Evolutionary conservation across 2,329 filamentous ascomycete genomes (phyloP).

Genomic region (Colletotrichum sp.): DNA sequence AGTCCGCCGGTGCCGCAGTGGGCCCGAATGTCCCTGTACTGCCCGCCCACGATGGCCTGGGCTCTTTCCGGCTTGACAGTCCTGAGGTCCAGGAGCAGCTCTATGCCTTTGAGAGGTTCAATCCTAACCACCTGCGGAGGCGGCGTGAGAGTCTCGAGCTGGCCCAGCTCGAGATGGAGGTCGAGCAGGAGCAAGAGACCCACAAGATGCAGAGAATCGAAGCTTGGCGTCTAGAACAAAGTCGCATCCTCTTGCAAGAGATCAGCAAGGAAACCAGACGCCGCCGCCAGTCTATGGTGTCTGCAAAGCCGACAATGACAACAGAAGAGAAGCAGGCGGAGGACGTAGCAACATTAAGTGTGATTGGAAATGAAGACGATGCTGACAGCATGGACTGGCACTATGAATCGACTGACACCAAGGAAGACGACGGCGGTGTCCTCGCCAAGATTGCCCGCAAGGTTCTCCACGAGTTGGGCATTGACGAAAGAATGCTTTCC

Average conservation of each 20-base stretch:
- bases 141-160: slow-evolving; percentile 59
- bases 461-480: slow-evolving; percentile 86
- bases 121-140: slow-evolving; percentile 69
- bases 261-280: slow-evolving; percentile 84
- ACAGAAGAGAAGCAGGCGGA: slow-evolving; percentile 33
- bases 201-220: slow-evolving; percentile 88
- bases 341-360: slow-evolving; percentile 32
- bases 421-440: slow-evolving; percentile 68
- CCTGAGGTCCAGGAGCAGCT: slow-evolving; percentile 78
- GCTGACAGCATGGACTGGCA: slow-evolving; percentile 56
- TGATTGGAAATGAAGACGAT: slow-evolving; percentile 31
- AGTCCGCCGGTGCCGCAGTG: slow-evolving; percentile 46
- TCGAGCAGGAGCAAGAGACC: slow-evolving; percentile 63
- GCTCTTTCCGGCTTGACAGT: slow-evolving; percentile 76
- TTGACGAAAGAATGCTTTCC: slow-evolving; percentile 84
- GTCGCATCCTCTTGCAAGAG: slow-evolving; percentile 81
- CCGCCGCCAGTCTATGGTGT: slow-evolving; percentile 66
- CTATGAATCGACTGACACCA: slow-evolving; percentile 47
- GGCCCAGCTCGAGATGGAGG: slow-evolving; percentile 55
- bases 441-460: slow-evolving; percentile 83
- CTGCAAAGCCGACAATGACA: slow-evolving; percentile 38
- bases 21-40: slow-evolving; percentile 72
- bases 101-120: slow-evolving; percentile 88
- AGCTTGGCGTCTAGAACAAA: slow-evolving; percentile 91
- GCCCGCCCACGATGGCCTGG: slow-evolving; percentile 91